A percentile compares a stretch with the other conserved stretches of the same genome.
These are phyloP conservation scores for Didymosphaeria variabile DNA, from an alignment of 2,329 filamentous ascomycete genomes.

Conservation along the genomic window DNA sequence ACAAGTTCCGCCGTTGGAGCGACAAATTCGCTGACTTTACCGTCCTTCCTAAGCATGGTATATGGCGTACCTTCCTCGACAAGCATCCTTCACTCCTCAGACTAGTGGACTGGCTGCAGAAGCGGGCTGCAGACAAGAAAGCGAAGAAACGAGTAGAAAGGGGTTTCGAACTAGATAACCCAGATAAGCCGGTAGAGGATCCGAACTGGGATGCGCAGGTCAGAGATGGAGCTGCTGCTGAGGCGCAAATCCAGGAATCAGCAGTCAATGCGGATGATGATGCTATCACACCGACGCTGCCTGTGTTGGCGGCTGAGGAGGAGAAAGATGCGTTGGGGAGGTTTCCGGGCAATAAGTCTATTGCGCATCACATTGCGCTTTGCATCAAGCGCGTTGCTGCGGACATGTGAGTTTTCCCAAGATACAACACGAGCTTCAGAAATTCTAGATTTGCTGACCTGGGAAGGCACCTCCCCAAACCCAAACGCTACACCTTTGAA, in stretches of 20 bases:
- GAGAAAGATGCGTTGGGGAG: constrained; percentile 51
- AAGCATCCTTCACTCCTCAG: constrained; percentile 56
- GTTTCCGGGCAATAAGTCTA: constrained; percentile 59
- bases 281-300: constrained; percentile 41
- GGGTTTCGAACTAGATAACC: constrained; percentile 57
- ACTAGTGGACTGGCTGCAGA: constrained; percentile 32
- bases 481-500: constrained; percentile 77
- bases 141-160: constrained; percentile 53
- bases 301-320: constrained; percentile 54
- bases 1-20: constrained; percentile 69
- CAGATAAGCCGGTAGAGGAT: constrained; percentile 30
- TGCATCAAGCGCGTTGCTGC: constrained; percentile 74
- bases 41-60: constrained; percentile 68
- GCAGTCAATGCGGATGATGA: background rate
- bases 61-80: constrained; percentile 62
- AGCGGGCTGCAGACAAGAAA: constrained; percentile 46
- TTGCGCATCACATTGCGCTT: constrained; percentile 70
- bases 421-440: background rate
- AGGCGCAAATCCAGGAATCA: constrained; percentile 20
- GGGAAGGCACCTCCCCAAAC: constrained; percentile 56
- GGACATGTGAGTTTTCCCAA: constrained; percentile 57
- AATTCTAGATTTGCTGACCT: background rate
- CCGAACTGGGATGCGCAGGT: constrained; percentile 8
- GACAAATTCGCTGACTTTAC: constrained; percentile 71
- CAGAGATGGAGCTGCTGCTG: constrained; percentile 15